phyloP scores from a whole-genome alignment of 2,329 filamentous ascomycete genomes.

The Alternaria sp. region DNA sequence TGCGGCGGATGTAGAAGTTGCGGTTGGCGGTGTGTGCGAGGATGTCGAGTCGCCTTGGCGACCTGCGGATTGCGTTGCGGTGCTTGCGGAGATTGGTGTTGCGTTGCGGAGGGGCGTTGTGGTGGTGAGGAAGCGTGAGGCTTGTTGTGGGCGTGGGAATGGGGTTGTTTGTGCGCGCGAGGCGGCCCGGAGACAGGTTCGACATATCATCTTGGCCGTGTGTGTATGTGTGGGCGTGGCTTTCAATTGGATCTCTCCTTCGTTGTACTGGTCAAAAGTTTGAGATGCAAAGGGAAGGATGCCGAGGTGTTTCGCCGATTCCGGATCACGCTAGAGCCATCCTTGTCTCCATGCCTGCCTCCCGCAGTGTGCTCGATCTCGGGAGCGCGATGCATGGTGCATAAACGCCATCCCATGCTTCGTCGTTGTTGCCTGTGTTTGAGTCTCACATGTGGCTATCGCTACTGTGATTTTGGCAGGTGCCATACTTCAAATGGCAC shows the following conservation, averaged over 20 bases:
- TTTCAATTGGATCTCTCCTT: slow-evolving; percentile 12
- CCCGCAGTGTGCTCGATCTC: background rate
- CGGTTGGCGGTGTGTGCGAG: slow-evolving; percentile 48
- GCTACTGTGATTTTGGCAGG: background rate
- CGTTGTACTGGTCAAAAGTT: slow-evolving; percentile 23
- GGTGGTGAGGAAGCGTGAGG: slow-evolving; percentile 40
- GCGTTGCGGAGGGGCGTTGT: slow-evolving; percentile 31
- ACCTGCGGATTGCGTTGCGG: slow-evolving; percentile 36
- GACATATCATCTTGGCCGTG: slow-evolving; percentile 50
- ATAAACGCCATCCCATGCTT: background rate
- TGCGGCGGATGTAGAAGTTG: slow-evolving; percentile 56
- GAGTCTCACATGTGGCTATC: background rate
- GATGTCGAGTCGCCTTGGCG: slow-evolving; percentile 36
- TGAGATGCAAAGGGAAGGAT: slow-evolving; percentile 18
- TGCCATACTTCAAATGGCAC: slow-evolving; percentile 1
- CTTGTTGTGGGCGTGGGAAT: slow-evolving; percentile 16
- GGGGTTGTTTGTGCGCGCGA: slow-evolving; percentile 31
- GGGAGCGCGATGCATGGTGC: background rate
- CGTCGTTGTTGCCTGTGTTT: background rate
- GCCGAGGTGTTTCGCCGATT: slow-evolving; percentile 23
- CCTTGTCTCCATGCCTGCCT: background rate
- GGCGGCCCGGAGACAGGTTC: slow-evolving; percentile 49
- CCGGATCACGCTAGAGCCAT: slow-evolving; percentile 10
- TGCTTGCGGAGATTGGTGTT: slow-evolving; percentile 38
- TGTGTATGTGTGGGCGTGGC: background rate